Conservation (phyloP, 2,329 filamentous ascomycete species). For the Aspergillus clavatus region DNA sequence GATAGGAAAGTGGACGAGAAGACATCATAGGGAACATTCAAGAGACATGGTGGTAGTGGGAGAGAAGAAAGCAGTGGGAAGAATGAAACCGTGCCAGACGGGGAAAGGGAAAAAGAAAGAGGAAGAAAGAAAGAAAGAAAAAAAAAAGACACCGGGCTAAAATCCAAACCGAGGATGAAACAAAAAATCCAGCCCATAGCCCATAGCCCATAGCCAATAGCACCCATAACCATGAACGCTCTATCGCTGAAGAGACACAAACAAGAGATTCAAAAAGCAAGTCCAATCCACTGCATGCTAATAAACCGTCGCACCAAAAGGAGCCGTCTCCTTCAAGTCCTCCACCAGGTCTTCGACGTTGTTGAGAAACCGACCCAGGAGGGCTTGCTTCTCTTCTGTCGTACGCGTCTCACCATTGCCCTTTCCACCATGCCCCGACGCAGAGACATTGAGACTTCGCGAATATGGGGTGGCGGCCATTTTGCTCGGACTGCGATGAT, state of each 20-base stretch:
- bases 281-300: constrained; percentile 15
- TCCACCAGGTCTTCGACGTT: constrained; percentile 81
- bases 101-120: constrained; percentile 7
- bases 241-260: constrained; percentile 18
- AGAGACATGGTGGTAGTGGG: constrained; percentile 7
- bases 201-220: constrained; percentile 13
- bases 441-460: constrained; percentile 31
- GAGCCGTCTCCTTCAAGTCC: constrained; percentile 73
- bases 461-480: constrained; percentile 55
- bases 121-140: constrained; percentile 12
- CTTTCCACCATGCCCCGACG: constrained; percentile 22
- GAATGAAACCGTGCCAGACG: constrained; percentile 16
- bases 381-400: constrained; percentile 74
- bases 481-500: constrained; percentile 66
- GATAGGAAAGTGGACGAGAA: constrained; percentile 6
- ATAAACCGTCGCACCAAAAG: constrained; percentile 57
- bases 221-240: constrained; percentile 14
- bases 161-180: constrained; percentile 8
- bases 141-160: constrained; percentile 7
- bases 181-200: constrained; percentile 13
- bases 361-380: constrained; percentile 71
- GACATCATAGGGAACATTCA: no score
- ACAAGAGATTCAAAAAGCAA: constrained; percentile 5
- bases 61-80: constrained; percentile 6
- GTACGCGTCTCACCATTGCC: constrained; percentile 50